Base-by-base conservation (phyloP, 164 flowering plant species). In the Warburgia ugandensis region DNA sequence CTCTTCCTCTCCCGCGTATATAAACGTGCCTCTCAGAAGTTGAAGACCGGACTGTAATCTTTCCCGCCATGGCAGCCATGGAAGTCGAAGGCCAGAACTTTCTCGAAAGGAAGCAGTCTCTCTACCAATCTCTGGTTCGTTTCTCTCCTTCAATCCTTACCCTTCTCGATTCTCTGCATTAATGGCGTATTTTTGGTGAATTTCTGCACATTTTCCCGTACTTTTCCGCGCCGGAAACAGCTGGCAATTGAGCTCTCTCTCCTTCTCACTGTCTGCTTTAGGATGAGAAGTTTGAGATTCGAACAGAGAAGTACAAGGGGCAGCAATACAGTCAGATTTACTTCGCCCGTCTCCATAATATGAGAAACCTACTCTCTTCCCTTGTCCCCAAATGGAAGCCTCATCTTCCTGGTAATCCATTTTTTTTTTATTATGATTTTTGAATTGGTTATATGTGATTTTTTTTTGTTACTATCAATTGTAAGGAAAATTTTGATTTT, bases 281-380 rank as follows among this genome's bases (percentile, higher is more conserved):
- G 97, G 91, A 82, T 55, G 99, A 80, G 70, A 52, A 37, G 26
- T 89, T 75, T 56, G 68, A 58, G 74, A 79, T 94, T 31, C 79
- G 54, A 48, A 82, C 71, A 31, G 94, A 86, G 77, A 74, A 56
- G 64, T 94, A 94, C 55, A 79, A 67, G 41, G 96, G 97, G 8
- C 99, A 94, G 62, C 99, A 94, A 65, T 89, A 89, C 74, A 94
- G 97, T 48, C 97, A 86, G 29, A 80, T 94, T 20, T 94, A 94
- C 78, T 89, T 86, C 55, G 77, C 77, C 31, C 83, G 95, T 26
- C 79, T 92, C 13, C 94, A 84, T 56, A 19, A 68, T 50, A 71
- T 86, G 86, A 73, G 94, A 54, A 74, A 77, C 41, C 70, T 82
- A 22, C 71, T 88, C 2, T 63, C 79, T 56, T 72, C 97, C 29